These are phyloP conservation scores for Candida bentonensis DNA, from an alignment of 805 yeast species.

Conservation along the genomic window DNA sequence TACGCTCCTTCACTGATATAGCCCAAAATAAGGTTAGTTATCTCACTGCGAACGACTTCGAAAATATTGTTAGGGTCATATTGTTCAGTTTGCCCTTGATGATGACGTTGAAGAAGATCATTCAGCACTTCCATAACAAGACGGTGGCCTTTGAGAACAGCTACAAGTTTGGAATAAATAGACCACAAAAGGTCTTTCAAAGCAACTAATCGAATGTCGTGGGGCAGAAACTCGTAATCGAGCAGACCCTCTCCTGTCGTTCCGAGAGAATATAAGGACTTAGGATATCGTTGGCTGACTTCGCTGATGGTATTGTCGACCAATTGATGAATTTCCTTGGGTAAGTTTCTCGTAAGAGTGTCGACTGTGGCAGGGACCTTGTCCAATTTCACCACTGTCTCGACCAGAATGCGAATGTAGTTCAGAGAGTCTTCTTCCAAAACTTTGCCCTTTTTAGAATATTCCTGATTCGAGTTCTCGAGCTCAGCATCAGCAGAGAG, in stretches of 20 bases:
- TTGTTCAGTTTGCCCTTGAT: slow-evolving; percentile 8
- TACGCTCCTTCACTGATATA: slow-evolving; percentile 10
- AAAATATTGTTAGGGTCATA: slow-evolving; percentile 31
- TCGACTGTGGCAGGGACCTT: slow-evolving; percentile 45
- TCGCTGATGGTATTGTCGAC: slow-evolving; percentile 52
- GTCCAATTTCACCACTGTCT: slow-evolving; percentile 45
- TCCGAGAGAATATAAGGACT: slow-evolving; percentile 20
- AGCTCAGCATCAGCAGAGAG: no score
- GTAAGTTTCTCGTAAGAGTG: slow-evolving; percentile 38
- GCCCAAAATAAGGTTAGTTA: slow-evolving; percentile 12
- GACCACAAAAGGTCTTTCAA: slow-evolving; percentile 59
- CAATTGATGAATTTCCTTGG: slow-evolving; percentile 49
- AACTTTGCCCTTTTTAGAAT: neutral
- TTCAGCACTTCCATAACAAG: slow-evolving; percentile 43
- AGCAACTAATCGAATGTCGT: slow-evolving; percentile 38
- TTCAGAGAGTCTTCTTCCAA: slow-evolving; percentile 33
- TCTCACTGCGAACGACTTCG: slow-evolving; percentile 29
- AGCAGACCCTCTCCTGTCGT: slow-evolving; percentile 7
- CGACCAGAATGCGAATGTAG: slow-evolving; percentile 39
- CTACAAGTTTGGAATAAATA: slow-evolving; percentile 47
- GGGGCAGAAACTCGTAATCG: slow-evolving; percentile 25
- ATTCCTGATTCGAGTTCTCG: neutral
- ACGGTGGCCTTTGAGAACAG: slow-evolving; percentile 56
- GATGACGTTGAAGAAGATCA: slow-evolving; percentile 7
- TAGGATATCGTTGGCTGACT: slow-evolving; percentile 41